Percentiles rank a stretch among this genome's conserved stretches.
phyloP scores from a whole-genome alignment of 1,284 basidiomycete species.

The Cystobasidiaceae sp. region DNA sequence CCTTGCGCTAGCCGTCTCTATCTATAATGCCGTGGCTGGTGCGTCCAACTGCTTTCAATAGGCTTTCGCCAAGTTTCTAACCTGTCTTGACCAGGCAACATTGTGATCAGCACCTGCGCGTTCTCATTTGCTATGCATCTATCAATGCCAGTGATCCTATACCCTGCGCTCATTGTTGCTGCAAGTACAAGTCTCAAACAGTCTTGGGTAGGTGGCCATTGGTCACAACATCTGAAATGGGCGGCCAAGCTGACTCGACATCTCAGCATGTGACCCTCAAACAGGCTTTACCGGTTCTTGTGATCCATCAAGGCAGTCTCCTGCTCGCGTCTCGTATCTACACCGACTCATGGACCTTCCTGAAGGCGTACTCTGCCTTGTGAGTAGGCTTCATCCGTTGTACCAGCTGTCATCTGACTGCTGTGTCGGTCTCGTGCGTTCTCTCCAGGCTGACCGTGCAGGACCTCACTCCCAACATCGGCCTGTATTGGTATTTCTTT shows the following conservation, averaged over 20 bases:
- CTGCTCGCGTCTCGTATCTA: slow-evolving; percentile 34
- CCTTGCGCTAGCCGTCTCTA: slow-evolving; percentile 58
- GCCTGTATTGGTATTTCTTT: slow-evolving; percentile 99
- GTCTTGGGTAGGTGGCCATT: too few species aligned
- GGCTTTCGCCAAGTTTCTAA: neutral
- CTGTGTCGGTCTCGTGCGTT: neutral
- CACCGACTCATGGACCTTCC: slow-evolving; percentile 47
- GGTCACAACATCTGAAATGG: too few species aligned
- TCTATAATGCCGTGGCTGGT: slow-evolving; percentile 72
- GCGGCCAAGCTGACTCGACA: too few species aligned
- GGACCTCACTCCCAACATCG: slow-evolving; percentile 87
- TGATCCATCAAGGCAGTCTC: slow-evolving; percentile 29
- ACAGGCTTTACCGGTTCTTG: slow-evolving; percentile 28
- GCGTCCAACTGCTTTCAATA: slow-evolving; percentile 35
- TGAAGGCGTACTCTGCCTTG: slow-evolving; percentile 77
- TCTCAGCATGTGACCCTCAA: neutral
- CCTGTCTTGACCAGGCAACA: slow-evolving; percentile 7
- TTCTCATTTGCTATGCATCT: slow-evolving; percentile 34
- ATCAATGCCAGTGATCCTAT: slow-evolving; percentile 26
- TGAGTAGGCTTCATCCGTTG: slow-evolving; percentile 49
- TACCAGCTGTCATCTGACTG: neutral
- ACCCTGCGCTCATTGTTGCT: slow-evolving; percentile 14
- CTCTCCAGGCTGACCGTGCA: slow-evolving; percentile 60
- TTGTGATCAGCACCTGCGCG: slow-evolving; percentile 26
- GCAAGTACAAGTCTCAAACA: neutral